These are phyloP conservation scores for Brassica nigra DNA, from an alignment of 345 rosid genomes.

Conservation along the genomic window DNA sequence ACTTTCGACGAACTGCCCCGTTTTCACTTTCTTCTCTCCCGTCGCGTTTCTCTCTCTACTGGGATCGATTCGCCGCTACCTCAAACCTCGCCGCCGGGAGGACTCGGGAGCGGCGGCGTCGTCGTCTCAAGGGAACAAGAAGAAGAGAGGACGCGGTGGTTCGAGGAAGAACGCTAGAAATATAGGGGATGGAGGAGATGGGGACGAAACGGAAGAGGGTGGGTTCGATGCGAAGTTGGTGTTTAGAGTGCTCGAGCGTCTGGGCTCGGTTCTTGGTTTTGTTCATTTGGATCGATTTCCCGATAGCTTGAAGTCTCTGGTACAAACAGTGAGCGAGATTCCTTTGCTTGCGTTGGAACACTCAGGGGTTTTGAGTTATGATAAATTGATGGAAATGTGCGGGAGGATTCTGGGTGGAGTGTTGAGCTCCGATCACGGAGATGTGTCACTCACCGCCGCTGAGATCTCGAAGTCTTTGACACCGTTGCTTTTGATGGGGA, in stretches of 20 bases:
- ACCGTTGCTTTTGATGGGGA: constrained; percentile 60
- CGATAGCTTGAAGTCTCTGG: constrained; percentile 70
- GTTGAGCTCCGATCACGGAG: constrained; percentile 70
- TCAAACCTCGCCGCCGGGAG: constrained; percentile 45
- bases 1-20: constrained; percentile 67
- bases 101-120: constrained; percentile 7
- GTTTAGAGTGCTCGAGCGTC: constrained; percentile 48
- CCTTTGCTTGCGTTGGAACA: constrained; percentile 52
- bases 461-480: constrained; percentile 70
- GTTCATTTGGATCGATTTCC: constrained; percentile 83
- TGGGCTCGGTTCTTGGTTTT: constrained; percentile 58
- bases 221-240: constrained; percentile 49
- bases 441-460: constrained; percentile 56
- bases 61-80: constrained; percentile 65
- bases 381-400: constrained; percentile 53
- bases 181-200: constrained; percentile 28
- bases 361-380: constrained; percentile 39
- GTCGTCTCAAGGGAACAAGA: constrained; percentile 32
- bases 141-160: constrained; percentile 40
- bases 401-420: constrained; percentile 53
- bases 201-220: constrained; percentile 40
- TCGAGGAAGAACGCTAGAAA: constrained; percentile 14
- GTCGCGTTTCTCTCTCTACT: constrained; percentile 71
- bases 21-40: constrained; percentile 78
- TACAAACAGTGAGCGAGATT: constrained; percentile 67